Base-by-base conservation (phyloP, 768 basidiomycete genomes). In the Tricholoma saponaceum region DNA sequence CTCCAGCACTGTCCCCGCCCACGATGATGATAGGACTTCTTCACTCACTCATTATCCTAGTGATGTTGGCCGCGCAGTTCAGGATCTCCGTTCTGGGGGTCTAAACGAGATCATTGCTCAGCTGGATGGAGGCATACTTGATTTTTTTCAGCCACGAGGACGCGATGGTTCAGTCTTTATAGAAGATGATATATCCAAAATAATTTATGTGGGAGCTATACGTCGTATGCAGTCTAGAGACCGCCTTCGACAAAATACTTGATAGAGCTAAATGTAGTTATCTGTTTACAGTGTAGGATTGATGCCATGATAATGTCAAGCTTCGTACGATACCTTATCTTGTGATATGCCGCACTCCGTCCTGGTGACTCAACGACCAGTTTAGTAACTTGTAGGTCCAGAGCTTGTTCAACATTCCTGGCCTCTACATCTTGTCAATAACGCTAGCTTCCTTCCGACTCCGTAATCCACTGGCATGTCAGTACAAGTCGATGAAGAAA, bases 401-500 rank as follows among this genome's bases (percentile, higher is more conserved):
- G n/a, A n/a, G n/a, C n/a, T n/a, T n/a, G n/a, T n/a, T n/a, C n/a
- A n/a, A n/a, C n/a, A n/a, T n/a, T n/a, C n/a, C n/a, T n/a, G n/a
- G n/a, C n/a, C n/a, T n/a, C n/a, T n/a, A n/a, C n/a, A n/a, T n/a
- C n/a, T n/a, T n/a, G n/a, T n/a, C n/a, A n/a, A n/a, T n/a, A n/a
- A n/a, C n/a, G n/a, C n/a, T n/a, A n/a, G n/a, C n/a, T n/a, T n/a
- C n/a, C n/a, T n/a, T n/a, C n/a, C n/a, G n/a, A n/a, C n/a, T n/a
- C n/a, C n/a, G n/a, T n/a, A n/a, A n/a, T n/a, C n/a, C n/a, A 13
- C 44, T 23, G 13, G 12, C 12, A 46, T 46, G 44, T 12, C 10
- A 9, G 10, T 14, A 6, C 46, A 58, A 46, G 43, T 20, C 57
- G 62, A 66, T 26, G 58, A 87, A 62, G 83, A 82, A 70, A 84